phyloP scores from a whole-genome alignment of 805 yeast genomes.

The Pichia deserticola region DNA sequence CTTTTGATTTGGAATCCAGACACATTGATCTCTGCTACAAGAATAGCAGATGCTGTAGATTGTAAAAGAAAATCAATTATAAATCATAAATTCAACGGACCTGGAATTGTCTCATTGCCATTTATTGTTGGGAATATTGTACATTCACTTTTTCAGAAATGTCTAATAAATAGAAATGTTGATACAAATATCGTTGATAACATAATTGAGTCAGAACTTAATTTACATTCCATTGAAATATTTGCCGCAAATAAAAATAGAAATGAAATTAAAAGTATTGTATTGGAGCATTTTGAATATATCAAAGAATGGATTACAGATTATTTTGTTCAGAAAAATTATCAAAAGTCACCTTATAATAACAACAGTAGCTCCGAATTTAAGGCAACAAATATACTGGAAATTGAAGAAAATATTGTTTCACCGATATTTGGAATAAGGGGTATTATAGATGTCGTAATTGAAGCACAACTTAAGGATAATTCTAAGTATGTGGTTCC shows the following conservation, averaged over 20 bases:
- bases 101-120: slow-evolving; percentile 58
- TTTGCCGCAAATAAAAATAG: slow-evolving; percentile 46
- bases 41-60: slow-evolving; percentile 64
- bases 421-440: slow-evolving; percentile 85
- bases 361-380: slow-evolving; percentile 29
- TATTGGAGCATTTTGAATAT: slow-evolving; percentile 43
- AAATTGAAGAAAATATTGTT: slow-evolving; percentile 87
- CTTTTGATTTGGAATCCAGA: slow-evolving; percentile 84
- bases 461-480: slow-evolving; percentile 45
- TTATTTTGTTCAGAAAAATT: slow-evolving; percentile 24
- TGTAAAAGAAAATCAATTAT: slow-evolving; percentile 72
- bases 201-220: slow-evolving; percentile 26
- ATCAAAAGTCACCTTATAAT: background rate
- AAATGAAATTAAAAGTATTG: slow-evolving; percentile 35
- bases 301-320: slow-evolving; percentile 46
- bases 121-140: slow-evolving; percentile 75
- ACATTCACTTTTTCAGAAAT: slow-evolving; percentile 66
- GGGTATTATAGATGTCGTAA: slow-evolving; percentile 85
- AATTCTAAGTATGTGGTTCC: slow-evolving; percentile 58
- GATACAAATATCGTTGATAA: background rate
- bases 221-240: slow-evolving; percentile 31
- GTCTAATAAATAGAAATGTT: slow-evolving; percentile 35
- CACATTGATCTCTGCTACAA: slow-evolving; percentile 69
- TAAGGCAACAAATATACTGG: slow-evolving; percentile 59
- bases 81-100: slow-evolving; percentile 45